Evolutionary conservation across 371 early-diverging fungal genomes (phyloP), one percentile per base, ranked within the genome.

Genomic region (Mortierella sp.): DNA sequence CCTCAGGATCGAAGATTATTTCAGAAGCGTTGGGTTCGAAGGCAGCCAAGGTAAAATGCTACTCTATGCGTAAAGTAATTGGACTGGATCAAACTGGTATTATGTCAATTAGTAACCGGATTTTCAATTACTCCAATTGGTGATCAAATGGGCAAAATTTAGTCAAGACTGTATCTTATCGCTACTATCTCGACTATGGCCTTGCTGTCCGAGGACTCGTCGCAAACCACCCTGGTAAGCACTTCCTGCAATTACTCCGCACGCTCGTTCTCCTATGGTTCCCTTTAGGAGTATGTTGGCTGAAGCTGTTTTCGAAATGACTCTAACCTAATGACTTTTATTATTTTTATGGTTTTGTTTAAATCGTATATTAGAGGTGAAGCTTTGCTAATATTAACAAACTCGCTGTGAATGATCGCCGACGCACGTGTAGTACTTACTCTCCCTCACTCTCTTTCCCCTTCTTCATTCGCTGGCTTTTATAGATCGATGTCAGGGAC

Each of bases 181-280:
- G 81, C 6, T 96, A 96, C 72, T 89, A 90, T 71, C 69, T 78
- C 20, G 87, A 91, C 60, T 95, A 96, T 78, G 96, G 96, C 2
- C 85, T 95, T 22, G 91, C 95, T n/a, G 83, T 95, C 39, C 90
- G 94, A 40, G 96, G 96, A 11, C 85, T 95, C 4, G 77, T 92
- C 24, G 85, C 87, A 64, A 90, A 95, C 67, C 93, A 94, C 45
- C 81, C 81, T 83, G 78, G 83, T 87, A 79, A 64, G 69, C 11
- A 16, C 18, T 45, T 45, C n/a, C n/a, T n/a, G n/a, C n/a, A n/a
- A 4, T 32, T 32, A 11, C 22, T 28, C 10, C 26, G 0, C 26
- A 5, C n/a, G 6, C 22, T 24, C 3, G 22, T 22, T 55, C 22
- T 11, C 9, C 55, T 24, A 12, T 12, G n/a, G 20, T 55, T 4